A percentile compares a stretch with the other conserved stretches of the same genome.
Conservation (phyloP, 2,329 filamentous ascomycete genomes). For the Rhinocladiella mackenziei region DNA sequence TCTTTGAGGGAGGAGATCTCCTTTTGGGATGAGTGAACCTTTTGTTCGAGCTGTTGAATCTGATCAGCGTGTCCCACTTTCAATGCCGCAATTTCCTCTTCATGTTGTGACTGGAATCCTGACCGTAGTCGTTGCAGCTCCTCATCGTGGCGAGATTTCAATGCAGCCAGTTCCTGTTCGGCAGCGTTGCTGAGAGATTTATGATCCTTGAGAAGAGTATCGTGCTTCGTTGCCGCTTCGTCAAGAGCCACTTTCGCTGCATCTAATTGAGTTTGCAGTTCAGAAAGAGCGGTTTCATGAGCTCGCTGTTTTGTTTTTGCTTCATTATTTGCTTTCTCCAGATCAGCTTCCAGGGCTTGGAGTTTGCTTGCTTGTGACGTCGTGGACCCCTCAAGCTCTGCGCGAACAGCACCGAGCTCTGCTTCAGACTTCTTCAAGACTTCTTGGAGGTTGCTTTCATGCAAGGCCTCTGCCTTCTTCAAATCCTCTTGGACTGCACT, state of each 20-base stretch:
- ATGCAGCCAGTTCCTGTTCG: conserved; percentile 11
- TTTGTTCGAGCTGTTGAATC: conserved; percentile 35
- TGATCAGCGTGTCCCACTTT: conserved; percentile 34
- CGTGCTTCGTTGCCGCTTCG: conserved; percentile 8
- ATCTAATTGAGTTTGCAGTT: conserved; percentile 13
- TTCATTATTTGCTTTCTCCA: conserved; percentile 10
- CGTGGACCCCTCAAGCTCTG: conserved; percentile 28
- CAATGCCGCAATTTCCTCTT: conserved; percentile 12
- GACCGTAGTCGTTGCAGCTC: conserved; percentile 10
- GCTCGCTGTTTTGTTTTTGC: conserved; percentile 2
- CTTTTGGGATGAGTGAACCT: conserved; percentile 35
- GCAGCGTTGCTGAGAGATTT: conserved; percentile 7
- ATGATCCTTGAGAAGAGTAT: conserved; percentile 8
- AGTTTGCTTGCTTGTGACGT: conserved; percentile 13
- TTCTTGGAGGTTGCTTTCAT: conserved; percentile 34
- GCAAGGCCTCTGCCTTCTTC: conserved; percentile 32
- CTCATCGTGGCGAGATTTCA: conserved; percentile 17
- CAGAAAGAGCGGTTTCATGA: conserved; percentile 9
- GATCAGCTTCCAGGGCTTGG: conserved; percentile 15
- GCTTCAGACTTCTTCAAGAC: conserved; percentile 33
- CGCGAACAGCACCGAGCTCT: conserved; percentile 33
- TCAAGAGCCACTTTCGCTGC: conserved; percentile 10
- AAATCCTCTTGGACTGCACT: conserved; percentile 36
- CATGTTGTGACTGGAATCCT: conserved; percentile 9
- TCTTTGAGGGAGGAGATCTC: conserved; percentile 21